Conservation (phyloP, 305 asterid genomes). For the Fraxinus ornus region DNA sequence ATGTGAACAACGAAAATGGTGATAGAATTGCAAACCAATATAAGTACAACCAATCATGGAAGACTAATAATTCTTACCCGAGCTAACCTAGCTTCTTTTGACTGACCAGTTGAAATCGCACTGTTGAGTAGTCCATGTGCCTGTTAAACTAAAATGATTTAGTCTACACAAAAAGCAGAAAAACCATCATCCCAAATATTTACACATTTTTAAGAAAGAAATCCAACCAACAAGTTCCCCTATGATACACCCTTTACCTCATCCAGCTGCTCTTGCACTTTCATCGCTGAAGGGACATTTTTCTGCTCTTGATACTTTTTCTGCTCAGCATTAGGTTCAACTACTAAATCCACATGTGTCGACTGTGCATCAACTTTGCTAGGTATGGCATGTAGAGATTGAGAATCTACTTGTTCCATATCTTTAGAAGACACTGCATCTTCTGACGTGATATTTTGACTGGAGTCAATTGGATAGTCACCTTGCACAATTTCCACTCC, state of each 20-base stretch:
- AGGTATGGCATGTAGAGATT: conserved; percentile 38
- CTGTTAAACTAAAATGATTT: conserved; percentile 49
- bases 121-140: conserved; percentile 94
- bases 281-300: conserved; percentile 44
- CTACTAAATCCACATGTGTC: conserved; percentile 40
- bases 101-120: conserved; percentile 84
- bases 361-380: conserved; percentile 36
- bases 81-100: conserved; percentile 98
- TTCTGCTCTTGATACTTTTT: conserved; percentile 53
- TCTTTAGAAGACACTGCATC: conserved; percentile 39
- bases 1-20: background rate
- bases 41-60: conserved; percentile 15
- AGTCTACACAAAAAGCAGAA: conserved; percentile 27
- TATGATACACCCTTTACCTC: conserved; percentile 58
- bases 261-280: conserved; percentile 84
- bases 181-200: conserved; percentile 19
- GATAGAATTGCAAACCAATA: conserved; percentile 11
- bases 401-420: conserved; percentile 43
- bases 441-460: conserved; percentile 40
- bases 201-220: conserved; percentile 19
- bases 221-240: conserved; percentile 8
- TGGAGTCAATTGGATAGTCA: conserved; percentile 45
- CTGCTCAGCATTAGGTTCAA: conserved; percentile 46
- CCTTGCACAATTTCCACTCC: conserved; percentile 37
- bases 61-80: conserved; percentile 56